These are phyloP conservation scores for Samsoniella hepiali DNA, from an alignment of 2,329 filamentous ascomycete genomes.

Conservation along the genomic window DNA sequence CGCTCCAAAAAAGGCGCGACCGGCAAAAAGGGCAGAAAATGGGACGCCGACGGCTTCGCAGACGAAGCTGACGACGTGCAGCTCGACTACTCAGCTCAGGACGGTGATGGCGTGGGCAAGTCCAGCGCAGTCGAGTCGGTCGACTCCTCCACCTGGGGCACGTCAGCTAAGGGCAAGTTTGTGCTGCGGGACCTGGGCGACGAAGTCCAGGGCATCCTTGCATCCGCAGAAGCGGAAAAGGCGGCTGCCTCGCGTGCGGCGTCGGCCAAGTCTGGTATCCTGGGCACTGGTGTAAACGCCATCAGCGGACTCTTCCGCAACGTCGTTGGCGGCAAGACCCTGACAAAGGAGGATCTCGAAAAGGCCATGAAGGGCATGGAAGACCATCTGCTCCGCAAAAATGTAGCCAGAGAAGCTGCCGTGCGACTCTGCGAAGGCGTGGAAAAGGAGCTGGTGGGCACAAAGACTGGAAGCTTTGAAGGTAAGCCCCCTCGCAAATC, in stretches of 20 bases:
- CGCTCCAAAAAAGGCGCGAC: conserved; percentile 50
- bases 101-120: conserved; percentile 46
- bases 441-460: conserved; percentile 81
- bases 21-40: conserved; percentile 89
- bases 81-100: conserved; percentile 80
- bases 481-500: conserved; percentile 36
- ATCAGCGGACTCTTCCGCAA: conserved; percentile 90
- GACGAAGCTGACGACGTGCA: conserved; percentile 77
- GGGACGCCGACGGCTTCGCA: conserved; percentile 85
- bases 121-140: conserved; percentile 68
- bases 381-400: conserved; percentile 90
- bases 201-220: conserved; percentile 86
- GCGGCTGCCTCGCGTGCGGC: conserved; percentile 43
- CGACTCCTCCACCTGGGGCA: conserved; percentile 79
- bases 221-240: conserved; percentile 69
- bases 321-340: conserved; percentile 87
- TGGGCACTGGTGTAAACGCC: conserved; percentile 76
- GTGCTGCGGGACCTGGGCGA: conserved; percentile 90
- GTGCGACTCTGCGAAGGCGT: conserved; percentile 88
- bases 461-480: conserved; percentile 90
- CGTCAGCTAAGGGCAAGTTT: conserved; percentile 84
- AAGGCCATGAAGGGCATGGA: conserved; percentile 96
- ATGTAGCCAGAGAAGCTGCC: conserved; percentile 91
- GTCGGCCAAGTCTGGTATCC: conserved; percentile 58
- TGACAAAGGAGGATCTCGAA: conserved; percentile 84